Evolutionary conservation across 139 green algal species (phyloP), one percentile per base, ranked within the genome.

Genomic region (Haematococcus lacustris): DNA sequence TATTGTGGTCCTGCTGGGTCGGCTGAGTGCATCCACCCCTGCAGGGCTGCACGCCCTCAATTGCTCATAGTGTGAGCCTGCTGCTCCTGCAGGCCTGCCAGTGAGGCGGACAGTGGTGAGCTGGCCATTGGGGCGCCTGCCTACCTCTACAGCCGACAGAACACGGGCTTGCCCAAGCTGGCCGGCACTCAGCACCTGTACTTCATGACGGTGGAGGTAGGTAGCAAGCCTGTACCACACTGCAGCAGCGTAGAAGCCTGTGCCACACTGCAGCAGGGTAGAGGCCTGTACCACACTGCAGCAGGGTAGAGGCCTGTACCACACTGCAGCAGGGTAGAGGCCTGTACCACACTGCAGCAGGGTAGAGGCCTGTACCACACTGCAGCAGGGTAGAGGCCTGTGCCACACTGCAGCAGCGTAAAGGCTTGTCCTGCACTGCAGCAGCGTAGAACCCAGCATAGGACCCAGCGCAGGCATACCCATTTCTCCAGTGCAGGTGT

Each of bases 161-260:
- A 57, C 47, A 57, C 21, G 47, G 47, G 13, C 63, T 13, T 5
- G 63, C 7, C 21, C 37, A 30, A 34, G 30, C 25, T 6, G 33
- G 17, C 13, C 37, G 37, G 7, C 13, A 50, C 63, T 33, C 3
- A 6, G 21, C n/a, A 2, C 25, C 35, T 47, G 17, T 69, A 69
- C 63, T 69, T 69, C 63, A 69, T 69, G 63, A 40, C 35, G 37
- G 51, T 69, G 30, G 30, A 69, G 63, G 63, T 69, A 26, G 32
- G 60, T 28, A 57, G 21, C 13, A 21, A 57, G 13, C 13, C 13
- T 57, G 13, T 57, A 13, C 21, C 13, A 21, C 13, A 57, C 47
- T 28, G n/a, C n/a, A 51, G 60, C 13, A 57, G 21, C 13, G 47
- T 28, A 28, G 47, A 57, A 28, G 13, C 21, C 47, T 57, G 47